These are phyloP conservation scores for Gloeophyllum trabeum DNA, from an alignment of 768 basidiomycete genomes.

Conservation along the genomic window DNA sequence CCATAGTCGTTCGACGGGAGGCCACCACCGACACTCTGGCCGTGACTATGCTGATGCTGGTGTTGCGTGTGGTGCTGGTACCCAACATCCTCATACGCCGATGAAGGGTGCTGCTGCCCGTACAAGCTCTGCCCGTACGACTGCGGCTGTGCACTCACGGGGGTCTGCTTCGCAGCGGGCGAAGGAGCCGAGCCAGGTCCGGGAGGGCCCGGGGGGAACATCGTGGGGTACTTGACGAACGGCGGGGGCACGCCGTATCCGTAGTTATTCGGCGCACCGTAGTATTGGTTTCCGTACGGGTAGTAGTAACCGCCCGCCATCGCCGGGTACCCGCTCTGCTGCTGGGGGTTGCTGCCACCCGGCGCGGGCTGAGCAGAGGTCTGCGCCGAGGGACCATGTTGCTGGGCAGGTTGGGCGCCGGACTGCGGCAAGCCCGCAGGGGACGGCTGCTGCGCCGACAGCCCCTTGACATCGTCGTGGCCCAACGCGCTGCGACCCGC, in stretches of 20 bases:
- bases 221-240: constrained; percentile 67
- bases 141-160: constrained; percentile 40
- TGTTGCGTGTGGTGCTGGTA: constrained; percentile 45
- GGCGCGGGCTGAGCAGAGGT: constrained; percentile 44
- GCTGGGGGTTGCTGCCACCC: too few relatives aligned
- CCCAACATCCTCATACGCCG: constrained; percentile 37
- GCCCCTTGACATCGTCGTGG: constrained; percentile 69
- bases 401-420: constrained; percentile 42
- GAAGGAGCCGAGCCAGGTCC: constrained; percentile 56
- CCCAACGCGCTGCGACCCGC: constrained; percentile 51
- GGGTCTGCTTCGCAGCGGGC: constrained; percentile 56
- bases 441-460: constrained; percentile 49
- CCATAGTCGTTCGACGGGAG: constrained; percentile 30
- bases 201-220: constrained; percentile 65
- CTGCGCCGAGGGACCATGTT: constrained; percentile 36
- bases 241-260: constrained; percentile 49
- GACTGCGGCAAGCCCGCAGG: constrained; percentile 39
- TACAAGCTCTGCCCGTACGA: constrained; percentile 58
- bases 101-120: constrained; percentile 46
- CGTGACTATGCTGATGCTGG: constrained; percentile 38
- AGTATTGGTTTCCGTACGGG: constrained; percentile 69
- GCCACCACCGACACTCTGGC: constrained; percentile 21
- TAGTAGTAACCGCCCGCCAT: constrained; percentile 48
- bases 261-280: constrained; percentile 58
- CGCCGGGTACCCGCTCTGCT: constrained; percentile 55